Conservation (phyloP, 352 stramenopile species). For the Pythium myriotylum region DNA sequence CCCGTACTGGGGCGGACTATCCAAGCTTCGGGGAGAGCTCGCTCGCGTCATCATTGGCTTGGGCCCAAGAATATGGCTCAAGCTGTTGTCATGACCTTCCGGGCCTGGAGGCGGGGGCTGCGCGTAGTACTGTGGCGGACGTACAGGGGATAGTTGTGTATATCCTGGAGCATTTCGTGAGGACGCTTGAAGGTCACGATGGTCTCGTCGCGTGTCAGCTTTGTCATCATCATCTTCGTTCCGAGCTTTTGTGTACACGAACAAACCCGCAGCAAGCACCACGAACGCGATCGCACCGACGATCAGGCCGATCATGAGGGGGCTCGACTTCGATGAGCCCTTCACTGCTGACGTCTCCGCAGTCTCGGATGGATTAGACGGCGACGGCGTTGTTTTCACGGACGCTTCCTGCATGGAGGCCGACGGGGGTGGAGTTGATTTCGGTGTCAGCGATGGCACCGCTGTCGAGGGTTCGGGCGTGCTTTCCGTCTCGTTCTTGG, state of each 20-base stretch:
- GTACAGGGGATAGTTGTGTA: conserved; percentile 25
- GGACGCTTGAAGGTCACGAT: conserved; percentile 8
- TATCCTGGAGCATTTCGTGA: conserved; percentile 1
- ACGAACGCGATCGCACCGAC: conserved; percentile 46
- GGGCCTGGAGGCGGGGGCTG: background rate
- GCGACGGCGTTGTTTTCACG: conserved; percentile 5
- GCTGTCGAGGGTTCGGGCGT: background rate
- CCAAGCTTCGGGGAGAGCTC: background rate
- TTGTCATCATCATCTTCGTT: conserved; percentile 38
- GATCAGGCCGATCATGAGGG: conserved; percentile 46
- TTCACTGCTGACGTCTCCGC: conserved; percentile 28
- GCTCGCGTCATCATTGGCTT: conserved; percentile 20
- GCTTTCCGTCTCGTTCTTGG: background rate
- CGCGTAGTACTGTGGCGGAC: background rate
- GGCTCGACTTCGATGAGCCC: conserved; percentile 26
- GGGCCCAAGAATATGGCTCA: conserved; percentile 21
- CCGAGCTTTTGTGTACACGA: conserved; percentile 53
- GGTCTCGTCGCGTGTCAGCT: conserved; percentile 4
- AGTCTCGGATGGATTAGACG: conserved; percentile 6
- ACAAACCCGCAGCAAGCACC: conserved; percentile 45
- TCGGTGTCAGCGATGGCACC: background rate
- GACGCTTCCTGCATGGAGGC: conserved; percentile 6
- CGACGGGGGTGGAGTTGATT: background rate
- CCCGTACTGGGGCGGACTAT: conserved; percentile 8
- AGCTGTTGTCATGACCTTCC: conserved; percentile 1